phyloP scores from a whole-genome alignment of 2,329 filamentous ascomycete genomes.

The Ceratocystiopsis brevicomis region DNA sequence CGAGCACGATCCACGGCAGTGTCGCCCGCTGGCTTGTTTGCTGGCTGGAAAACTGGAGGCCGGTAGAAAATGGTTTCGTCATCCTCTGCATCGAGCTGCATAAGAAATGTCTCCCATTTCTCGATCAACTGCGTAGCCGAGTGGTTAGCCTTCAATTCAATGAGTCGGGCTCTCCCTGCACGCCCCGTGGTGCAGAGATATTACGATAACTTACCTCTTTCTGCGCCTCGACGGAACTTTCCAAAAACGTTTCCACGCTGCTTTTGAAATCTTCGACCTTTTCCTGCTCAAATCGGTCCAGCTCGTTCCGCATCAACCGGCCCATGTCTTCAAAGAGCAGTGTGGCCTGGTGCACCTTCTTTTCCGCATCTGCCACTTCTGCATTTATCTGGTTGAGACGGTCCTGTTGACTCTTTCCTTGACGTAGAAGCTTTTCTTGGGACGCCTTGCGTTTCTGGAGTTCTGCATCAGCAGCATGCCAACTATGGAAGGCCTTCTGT shows the following conservation, averaged over 20 bases:
- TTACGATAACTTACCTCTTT: slow-evolving; percentile 53
- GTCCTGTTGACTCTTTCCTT: slow-evolving; percentile 92
- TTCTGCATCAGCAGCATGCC: slow-evolving; percentile 81
- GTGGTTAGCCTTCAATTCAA: slow-evolving; percentile 8
- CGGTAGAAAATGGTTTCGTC: slow-evolving; percentile 53
- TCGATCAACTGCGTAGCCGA: slow-evolving; percentile 39
- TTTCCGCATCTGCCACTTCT: slow-evolving; percentile 86
- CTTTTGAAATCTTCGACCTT: slow-evolving; percentile 99
- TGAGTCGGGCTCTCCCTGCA: no score
- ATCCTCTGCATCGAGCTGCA: slow-evolving; percentile 89
- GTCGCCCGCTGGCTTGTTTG: slow-evolving; percentile 27
- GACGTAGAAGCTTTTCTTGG: slow-evolving; percentile 87
- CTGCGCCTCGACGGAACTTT: slow-evolving; percentile 92
- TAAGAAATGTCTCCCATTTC: slow-evolving; percentile 94
- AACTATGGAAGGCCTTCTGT: slow-evolving; percentile 88
- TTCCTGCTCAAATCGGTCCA: slow-evolving; percentile 87
- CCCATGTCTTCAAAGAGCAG: slow-evolving; percentile 96
- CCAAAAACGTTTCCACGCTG: slow-evolving; percentile 90
- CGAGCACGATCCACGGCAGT: slow-evolving; percentile 42
- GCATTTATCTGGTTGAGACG: slow-evolving; percentile 79
- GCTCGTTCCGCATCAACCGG: slow-evolving; percentile 69
- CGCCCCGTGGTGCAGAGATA: no score
- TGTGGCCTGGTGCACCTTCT: slow-evolving; percentile 76
- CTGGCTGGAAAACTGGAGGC: slow-evolving; percentile 35
- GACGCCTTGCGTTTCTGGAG: slow-evolving; percentile 72